Evolutionary conservation across 1,284 basidiomycete genomes (phyloP).

Genomic region (Athelia sp.): DNA sequence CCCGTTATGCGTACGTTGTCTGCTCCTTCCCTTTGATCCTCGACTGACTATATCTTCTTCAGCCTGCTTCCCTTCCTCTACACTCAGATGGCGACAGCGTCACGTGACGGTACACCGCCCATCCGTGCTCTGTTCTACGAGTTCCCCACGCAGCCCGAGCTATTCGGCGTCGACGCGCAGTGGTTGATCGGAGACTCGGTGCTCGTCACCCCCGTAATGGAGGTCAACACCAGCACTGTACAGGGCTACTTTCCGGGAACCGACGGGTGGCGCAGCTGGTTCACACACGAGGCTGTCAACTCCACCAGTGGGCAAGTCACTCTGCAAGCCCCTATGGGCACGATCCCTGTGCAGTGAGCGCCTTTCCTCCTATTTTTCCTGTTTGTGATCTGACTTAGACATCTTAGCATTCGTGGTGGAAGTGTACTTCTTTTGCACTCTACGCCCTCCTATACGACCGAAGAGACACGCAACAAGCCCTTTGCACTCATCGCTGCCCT

Average conservation of each 20-base stretch:
- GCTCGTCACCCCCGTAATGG: constrained; percentile 70
- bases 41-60: constrained; percentile 1
- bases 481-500: constrained; percentile 55
- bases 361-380: no score
- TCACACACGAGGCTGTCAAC: no score
- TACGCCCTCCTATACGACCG: constrained; percentile 51
- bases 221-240: constrained; percentile 51
- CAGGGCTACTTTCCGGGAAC: constrained; percentile 19
- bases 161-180: constrained; percentile 62
- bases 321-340: constrained; percentile 53
- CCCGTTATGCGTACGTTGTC: constrained; percentile 56
- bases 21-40: constrained; percentile 66
- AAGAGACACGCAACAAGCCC: constrained; percentile 48
- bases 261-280: no score
- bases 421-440: constrained; percentile 54
- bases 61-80: constrained; percentile 25
- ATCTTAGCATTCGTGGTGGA: constrained; percentile 41
- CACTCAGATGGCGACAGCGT: constrained; percentile 72
- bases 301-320: constrained; percentile 15
- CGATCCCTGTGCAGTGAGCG: constrained; percentile 58
- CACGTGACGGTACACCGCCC: constrained; percentile 58
- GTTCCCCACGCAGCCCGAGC: constrained; percentile 64
- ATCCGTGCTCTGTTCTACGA: constrained; percentile 73
- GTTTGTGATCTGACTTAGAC: no score
- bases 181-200: constrained; percentile 68